Percentiles rank a stretch among this genome's conserved stretches.
Conservation (phyloP, 2,329 filamentous ascomycete species). For the Aspergillus ochraceoroseus region DNA sequence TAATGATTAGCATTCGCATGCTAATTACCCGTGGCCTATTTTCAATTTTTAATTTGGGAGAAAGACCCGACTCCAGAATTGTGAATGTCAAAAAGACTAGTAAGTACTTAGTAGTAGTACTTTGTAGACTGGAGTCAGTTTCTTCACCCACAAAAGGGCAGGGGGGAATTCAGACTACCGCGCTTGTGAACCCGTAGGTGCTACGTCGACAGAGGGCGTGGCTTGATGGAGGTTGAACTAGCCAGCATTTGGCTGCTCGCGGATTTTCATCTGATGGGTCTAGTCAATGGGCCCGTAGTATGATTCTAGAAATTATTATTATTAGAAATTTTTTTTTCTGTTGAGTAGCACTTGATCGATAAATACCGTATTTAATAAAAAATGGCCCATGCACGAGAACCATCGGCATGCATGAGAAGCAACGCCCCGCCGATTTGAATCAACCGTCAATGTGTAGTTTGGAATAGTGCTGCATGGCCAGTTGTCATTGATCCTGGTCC, state of each 20-base stretch:
- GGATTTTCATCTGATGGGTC: constrained; percentile 15
- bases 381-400: constrained; percentile 24
- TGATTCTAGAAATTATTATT: constrained; percentile 11
- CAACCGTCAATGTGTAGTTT: constrained; percentile 24
- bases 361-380: constrained; percentile 18
- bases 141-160: constrained; percentile 13
- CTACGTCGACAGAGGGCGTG: background rate
- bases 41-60: constrained; percentile 8
- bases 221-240: constrained; percentile 7
- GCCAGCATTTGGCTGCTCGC: constrained; percentile 15
- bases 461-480: constrained; percentile 18
- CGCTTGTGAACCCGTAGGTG: constrained; percentile 14
- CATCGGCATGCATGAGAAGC: constrained; percentile 23
- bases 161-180: constrained; percentile 13
- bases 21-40: background rate
- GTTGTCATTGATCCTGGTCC: constrained; percentile 12
- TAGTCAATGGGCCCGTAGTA: no score
- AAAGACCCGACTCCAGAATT: constrained; percentile 4
- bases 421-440: constrained; percentile 26
- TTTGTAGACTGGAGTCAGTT: background rate
- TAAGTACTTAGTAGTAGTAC: no score
- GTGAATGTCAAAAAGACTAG: no score
- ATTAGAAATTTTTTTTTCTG: constrained; percentile 10
- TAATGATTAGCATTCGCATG: background rate
- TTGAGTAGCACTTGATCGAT: constrained; percentile 12